phyloP scores from a whole-genome alignment of 306 rosid species.

The Quercus aquifolioides region DNA sequence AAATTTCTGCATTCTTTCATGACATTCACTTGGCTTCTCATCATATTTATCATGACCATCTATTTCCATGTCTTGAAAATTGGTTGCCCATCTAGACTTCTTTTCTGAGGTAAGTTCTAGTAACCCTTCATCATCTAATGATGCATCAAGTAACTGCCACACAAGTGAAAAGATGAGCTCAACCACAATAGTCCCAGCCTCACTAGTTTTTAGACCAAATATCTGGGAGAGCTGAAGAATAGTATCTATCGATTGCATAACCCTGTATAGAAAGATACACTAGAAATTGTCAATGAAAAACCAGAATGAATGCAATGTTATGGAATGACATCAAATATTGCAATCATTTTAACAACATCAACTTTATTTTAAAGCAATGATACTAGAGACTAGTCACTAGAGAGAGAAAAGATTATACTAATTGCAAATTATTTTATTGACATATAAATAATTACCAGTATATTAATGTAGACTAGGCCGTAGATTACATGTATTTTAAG shows the following conservation, averaged over 20 bases:
- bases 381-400: neutral
- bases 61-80: conserved; percentile 72
- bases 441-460: neutral
- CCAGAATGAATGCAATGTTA: neutral
- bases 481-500: neutral
- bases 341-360: neutral
- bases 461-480: neutral
- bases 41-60: conserved; percentile 41
- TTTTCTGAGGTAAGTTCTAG: conserved; percentile 58
- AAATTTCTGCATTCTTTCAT: conserved; percentile 50
- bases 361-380: neutral
- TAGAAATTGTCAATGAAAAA: conserved; percentile 17
- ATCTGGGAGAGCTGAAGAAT: conserved; percentile 69
- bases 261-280: conserved; percentile 49
- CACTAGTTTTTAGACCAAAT: conserved; percentile 63
- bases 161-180: conserved; percentile 73
- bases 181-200: conserved; percentile 77
- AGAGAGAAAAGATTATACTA: neutral
- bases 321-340: conserved; percentile 5
- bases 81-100: conserved; percentile 58
- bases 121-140: conserved; percentile 83
- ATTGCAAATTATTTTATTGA: neutral
- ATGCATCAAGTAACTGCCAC: conserved; percentile 93
- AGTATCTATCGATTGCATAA: conserved; percentile 70
- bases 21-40: conserved; percentile 50